Evolutionary conservation across 2,329 filamentous ascomycete genomes (phyloP), one percentile per base, ranked within the genome.

Genomic region (Botrytis porri): DNA sequence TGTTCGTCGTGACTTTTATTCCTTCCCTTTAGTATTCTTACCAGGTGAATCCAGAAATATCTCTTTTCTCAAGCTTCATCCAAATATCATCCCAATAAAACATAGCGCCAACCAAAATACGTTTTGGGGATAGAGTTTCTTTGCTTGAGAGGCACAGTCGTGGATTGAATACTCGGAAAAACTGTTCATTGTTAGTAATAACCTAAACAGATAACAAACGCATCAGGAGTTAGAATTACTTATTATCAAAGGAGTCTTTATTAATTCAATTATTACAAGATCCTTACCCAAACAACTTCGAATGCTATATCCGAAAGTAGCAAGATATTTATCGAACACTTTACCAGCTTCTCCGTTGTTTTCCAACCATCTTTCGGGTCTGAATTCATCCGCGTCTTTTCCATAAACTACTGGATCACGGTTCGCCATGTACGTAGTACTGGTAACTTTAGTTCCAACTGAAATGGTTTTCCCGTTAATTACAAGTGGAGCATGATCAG

Each of bases 261-360:
- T 61, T 32, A 69, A 61, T 61, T 62, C 64, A 59, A 69, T 61
- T 64, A 69, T 69, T 35, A 57, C 64, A 41, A 73, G 54, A 16
- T 73, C 65, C 14, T 73, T 73, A 29, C 57, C 71, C 57, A 73
- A 63, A 48, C 71, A 72, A 32, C 54, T 67, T 7, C 71, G 37
- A 51, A 63, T 72, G 29, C 70, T 63, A 59, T 67, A 72, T 16
- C 70, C 70, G n/a, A 72, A 72, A 20, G 62, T 72, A 66, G 63
- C 63, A 37, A 72, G 41, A 61, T 72, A 69, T 45, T 72, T 69
- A 67, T 69, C 70, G 22, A 72, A 67, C 9, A 66, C 39, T 39
- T 60, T 72, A 12, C 62, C 61, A 18, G 65, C 51, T 20, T 72
- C 70, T 39, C 63, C 70, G 14, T 67, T 48, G 8, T 71, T 45